Conservation (phyloP, 148 eudicot genomes). For the Amaranthus hypochondriacus region DNA sequence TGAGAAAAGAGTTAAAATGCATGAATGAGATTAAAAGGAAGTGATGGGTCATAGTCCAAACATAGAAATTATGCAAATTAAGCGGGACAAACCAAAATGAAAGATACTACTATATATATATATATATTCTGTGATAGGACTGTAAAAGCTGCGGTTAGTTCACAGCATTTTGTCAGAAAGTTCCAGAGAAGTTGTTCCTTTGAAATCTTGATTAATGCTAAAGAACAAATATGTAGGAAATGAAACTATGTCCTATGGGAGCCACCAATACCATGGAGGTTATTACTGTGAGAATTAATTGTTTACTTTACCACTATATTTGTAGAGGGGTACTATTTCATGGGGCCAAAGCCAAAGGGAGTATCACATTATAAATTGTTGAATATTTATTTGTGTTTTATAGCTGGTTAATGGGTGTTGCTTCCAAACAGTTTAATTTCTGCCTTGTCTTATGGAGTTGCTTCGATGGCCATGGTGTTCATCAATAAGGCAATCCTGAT, state of each 20-base stretch:
- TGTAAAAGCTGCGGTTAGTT: not conserved
- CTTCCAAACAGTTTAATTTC: conserved; percentile 54
- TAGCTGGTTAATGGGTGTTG: not conserved
- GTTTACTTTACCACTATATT: not conserved
- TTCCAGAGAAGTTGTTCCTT: not conserved
- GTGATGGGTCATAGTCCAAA: too few relatives aligned
- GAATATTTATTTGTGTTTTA: not conserved
- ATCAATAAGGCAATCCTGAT: conserved; percentile 90
- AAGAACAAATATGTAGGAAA: not conserved
- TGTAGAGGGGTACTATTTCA: too few relatives aligned
- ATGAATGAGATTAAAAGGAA: too few relatives aligned
- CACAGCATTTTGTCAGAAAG: not conserved
- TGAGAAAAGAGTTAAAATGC: too few relatives aligned
- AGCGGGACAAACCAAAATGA: too few relatives aligned
- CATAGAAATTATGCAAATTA: too few relatives aligned
- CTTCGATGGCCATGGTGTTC: conserved; percentile 99
- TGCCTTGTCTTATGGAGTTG: conserved; percentile 82
- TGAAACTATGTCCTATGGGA: not conserved
- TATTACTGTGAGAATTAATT: not conserved
- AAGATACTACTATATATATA: too few relatives aligned
- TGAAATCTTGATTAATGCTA: not conserved
- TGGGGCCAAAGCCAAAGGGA: too few relatives aligned
- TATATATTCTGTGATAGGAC: not conserved
- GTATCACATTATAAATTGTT: not conserved
- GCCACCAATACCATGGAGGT: too few relatives aligned